phyloP scores from a whole-genome alignment of 169 alveolate genomes.

The Eimeria praecox region DNA sequence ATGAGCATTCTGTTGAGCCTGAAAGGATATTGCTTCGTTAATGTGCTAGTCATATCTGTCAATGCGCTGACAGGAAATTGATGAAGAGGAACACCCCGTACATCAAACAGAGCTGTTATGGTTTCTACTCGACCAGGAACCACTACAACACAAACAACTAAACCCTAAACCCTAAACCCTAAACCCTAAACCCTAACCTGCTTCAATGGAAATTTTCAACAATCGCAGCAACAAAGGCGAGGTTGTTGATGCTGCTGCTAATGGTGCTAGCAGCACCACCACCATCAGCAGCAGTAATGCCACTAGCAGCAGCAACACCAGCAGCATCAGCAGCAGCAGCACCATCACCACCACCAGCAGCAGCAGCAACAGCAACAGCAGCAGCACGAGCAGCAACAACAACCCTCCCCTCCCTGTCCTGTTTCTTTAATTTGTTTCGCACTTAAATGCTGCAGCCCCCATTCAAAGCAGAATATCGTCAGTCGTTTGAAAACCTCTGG shows the following conservation, averaged over 20 bases:
- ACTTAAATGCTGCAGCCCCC: conserved; percentile 86
- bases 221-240: too few species aligned
- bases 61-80: conserved; percentile 86
- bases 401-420: not conserved
- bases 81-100: conserved; percentile 86
- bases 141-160: conserved; percentile 69
- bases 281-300: too few species aligned
- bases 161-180: not conserved
- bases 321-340: not conserved
- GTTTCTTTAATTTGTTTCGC: conserved; percentile 7
- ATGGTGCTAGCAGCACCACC: too few species aligned
- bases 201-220: too few species aligned
- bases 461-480: conserved; percentile 86
- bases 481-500: conserved; percentile 84
- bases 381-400: not conserved
- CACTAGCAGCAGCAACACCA: too few species aligned
- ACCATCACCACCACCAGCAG: not conserved
- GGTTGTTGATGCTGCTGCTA: too few species aligned
- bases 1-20: conserved; percentile 86
- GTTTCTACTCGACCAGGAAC: conserved; percentile 88
- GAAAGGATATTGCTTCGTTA: conserved; percentile 89
- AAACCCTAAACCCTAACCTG: too few species aligned
- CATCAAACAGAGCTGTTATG: conserved; percentile 84
- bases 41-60: conserved; percentile 85
- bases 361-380: not conserved